Evolutionary conservation across 2,329 filamentous ascomycete genomes (phyloP).

Genomic region (Zalaria obscura): DNA sequence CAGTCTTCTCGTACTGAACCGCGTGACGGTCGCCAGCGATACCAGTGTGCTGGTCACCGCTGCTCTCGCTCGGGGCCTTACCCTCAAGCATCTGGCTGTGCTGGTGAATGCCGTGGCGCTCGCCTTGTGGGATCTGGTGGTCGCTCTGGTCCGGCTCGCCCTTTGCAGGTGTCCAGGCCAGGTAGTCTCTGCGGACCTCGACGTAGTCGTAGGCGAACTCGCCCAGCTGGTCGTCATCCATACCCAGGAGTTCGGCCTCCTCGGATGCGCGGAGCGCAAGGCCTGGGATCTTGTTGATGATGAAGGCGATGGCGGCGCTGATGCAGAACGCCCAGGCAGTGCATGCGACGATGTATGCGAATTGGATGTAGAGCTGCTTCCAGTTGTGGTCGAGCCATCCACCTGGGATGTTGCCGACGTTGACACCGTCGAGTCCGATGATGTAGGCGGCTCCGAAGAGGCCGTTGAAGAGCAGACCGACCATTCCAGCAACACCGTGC

Average conservation of each 20-base stretch:
- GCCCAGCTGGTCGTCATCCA: conserved; percentile 83
- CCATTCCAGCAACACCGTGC: conserved; percentile 71
- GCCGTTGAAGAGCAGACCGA: conserved; percentile 65
- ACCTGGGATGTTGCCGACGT: conserved; percentile 39
- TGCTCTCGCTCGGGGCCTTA: conserved; percentile 31
- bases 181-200: conserved; percentile 75
- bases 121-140: conserved; percentile 46
- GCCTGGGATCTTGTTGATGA: conserved; percentile 62
- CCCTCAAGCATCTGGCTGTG: conserved; percentile 53
- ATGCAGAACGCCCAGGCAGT: conserved; percentile 59
- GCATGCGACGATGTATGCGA: conserved; percentile 58
- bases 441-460: conserved; percentile 57
- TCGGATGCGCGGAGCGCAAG: conserved; percentile 67
- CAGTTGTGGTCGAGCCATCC: conserved; percentile 67
- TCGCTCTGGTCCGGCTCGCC: conserved; percentile 47
- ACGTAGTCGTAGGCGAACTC: conserved; percentile 88
- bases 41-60: conserved; percentile 30
- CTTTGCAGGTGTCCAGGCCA: conserved; percentile 71
- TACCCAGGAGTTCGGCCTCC: conserved; percentile 71
- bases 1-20: conserved; percentile 32
- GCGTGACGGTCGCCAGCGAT: conserved; percentile 39
- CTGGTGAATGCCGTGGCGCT: conserved; percentile 56
- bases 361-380: conserved; percentile 62
- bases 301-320: conserved; percentile 58
- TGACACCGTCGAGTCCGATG: conserved; percentile 64